Base-by-base conservation (phyloP, 148 eudicot species). In the Beta vulgaris region DNA sequence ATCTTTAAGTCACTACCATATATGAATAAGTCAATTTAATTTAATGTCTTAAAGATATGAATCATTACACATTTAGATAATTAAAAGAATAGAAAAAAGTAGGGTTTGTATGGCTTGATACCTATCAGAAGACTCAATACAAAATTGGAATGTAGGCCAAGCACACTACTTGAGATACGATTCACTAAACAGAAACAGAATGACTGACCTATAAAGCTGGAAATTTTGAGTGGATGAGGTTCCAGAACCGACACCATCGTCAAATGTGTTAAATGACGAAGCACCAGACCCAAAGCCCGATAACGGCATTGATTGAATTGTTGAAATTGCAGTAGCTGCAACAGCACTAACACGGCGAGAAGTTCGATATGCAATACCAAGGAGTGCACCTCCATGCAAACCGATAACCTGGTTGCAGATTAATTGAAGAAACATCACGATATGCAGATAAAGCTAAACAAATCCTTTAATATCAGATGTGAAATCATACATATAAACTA, bases 311-410 rank as follows among this genome's bases (percentile, higher is more conserved):
- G 96, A 86, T 78, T 87, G 93, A 70, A 93, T 83, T 70, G 95
- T 84, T 54, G 98, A 93, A 75, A 93, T 93, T 76, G 97, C 93
- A 35, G 98, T 87, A 55, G 97, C 94, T 59, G 93, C 89, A 74
- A 67, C 81, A 79, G 98, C 86, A 79, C 89, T 92, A 65, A 88
- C 84, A 70, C 99, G 91, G 68, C 97, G 86, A 67, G 94, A 89
- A 66, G 91, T 86, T 58, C 97, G 83, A 84, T 95, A 95, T 21
- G 97, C 88, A 81, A 95, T 80, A 82, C 97, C 99, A 78, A 95
- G 92, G 66, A 92, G 82, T 31, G 97, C 90, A 29, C 99, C 99
- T 39, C 99, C 97, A 78, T 95, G 96, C 84, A 95, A 85, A 77
- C 94, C 91, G 77, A 85, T 81, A 58, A 95, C 87, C 91, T 87